Evolutionary conservation across 2,329 filamentous ascomycete species (phyloP), one percentile per base, ranked within the genome.

Genomic region (Cryphonectria radicalis): DNA sequence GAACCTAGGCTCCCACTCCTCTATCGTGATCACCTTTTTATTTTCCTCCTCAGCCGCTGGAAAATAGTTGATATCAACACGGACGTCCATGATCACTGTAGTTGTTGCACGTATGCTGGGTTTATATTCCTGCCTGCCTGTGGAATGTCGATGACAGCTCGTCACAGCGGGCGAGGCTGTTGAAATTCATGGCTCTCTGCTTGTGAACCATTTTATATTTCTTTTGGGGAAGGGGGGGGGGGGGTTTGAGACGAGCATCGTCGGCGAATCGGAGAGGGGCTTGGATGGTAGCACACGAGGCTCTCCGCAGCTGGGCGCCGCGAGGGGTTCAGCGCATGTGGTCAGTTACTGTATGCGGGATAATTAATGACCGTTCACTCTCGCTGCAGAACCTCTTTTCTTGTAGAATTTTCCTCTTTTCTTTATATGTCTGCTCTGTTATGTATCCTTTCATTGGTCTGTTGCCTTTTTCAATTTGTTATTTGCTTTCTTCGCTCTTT

Each of bases 41-140:
- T 11, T 40, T 10, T 40, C 37, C 22, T 50, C 46, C 22, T 46
- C 66, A 14, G 37, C 53, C 1, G 66, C 40, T 3, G 66, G 43
- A 14, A 71, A 65, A 22, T 70, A 70, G 60, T 71, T 68, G 50
- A 71, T 68, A 32, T 71, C 66, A 11, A 65, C 60, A 22, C 40
- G 35, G 40, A 68, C 59, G 64, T 71, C 59, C 32, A 35, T 60
- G 57, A n/a, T 28, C 1, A 37, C 57, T 25, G 25, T 2, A 50
- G 2, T n/a, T n/a, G 22, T 17, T 19, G 17, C 43, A 19, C 4
- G 17, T 46, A 19, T 19, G 14, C 43, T 46, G 43, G 43, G 22
- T 4, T 17, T 46, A 17, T 19, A 3, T 46, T 46, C 6, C 4
- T 5, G 17, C 1, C 22, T 50, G 46, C 7, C 46, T 19, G 7